Base-by-base conservation (phyloP, 805 yeast species). In the Barnettozyma sp. region DNA sequence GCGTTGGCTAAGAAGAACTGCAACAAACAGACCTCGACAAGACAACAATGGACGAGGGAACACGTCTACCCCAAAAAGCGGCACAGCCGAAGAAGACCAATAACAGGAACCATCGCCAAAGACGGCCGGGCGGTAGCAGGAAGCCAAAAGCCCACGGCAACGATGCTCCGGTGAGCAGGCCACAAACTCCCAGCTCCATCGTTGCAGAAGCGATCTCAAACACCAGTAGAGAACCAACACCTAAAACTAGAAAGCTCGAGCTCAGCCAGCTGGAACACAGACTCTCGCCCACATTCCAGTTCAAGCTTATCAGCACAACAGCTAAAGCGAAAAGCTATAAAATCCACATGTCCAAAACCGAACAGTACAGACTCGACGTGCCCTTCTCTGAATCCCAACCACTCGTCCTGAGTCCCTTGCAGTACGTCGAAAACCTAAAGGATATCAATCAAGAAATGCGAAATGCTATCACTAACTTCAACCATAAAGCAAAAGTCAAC, bases 381-480 rank as follows among this genome's bases (percentile, higher is more conserved):
- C 56, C 56, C 12, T 32, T 43, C 5, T 22, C 34, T 15, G 42
- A 36, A 25, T 19, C 28, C 4, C 35, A 42, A 7, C 38, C 44
- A 1, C 16, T 45, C 11, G 29, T 21, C 19, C 17, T 37, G 13
- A 26, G 21, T 15, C 11, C 31, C 4, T 19, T 28, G 33, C 34
- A 33, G 12, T 14, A 26, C 7, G 24, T 18, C 16, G 24, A 28
- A 9, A 25, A 32, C 19, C 19, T 17, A 3, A 13, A 19, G 12
- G 26, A 23, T 11, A 14, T 37, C 6, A 34, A 37, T n/a, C 33
- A 17, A 26, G 4, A 22, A 16, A 22, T 14, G 7, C 28, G 25
- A 15, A 37, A 46, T 27, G 48, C 48, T 4, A 38, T 52, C 9
- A 49, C 35, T 34, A 52, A 52, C 40, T 52, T 52, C 35, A 52